Base-by-base conservation (phyloP, 352 stramenopile species). In the Phytophthora sojae region DNA sequence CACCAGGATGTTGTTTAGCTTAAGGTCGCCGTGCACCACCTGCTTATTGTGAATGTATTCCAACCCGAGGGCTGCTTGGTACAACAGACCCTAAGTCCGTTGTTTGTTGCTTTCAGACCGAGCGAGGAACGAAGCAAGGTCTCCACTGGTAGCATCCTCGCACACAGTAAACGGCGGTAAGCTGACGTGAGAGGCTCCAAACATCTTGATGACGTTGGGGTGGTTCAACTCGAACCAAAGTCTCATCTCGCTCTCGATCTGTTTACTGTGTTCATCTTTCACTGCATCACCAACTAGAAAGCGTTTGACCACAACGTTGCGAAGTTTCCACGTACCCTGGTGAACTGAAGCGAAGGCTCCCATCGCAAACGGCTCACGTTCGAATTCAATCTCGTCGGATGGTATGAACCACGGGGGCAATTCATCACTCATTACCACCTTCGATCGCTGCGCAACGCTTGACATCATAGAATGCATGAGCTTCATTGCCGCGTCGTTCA, bases 21-120 rank as follows among this genome's bases (percentile, higher is more conserved):
- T 95, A 21, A 97, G 74, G 52, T 96, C 88, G 6, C 86, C 80
- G 60, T 97, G 89, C 2, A 96, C 70, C 17, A 91, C 63, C 4
- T 56, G 9, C 60, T 64, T 53, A 49, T 61, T 25, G 35, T 58
- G 74, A 91, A 87, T 26, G 93, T 61, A 92, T 29, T 71, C 30
- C 2, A 97, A 61, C 9, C 84, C 87, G 19, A 78, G 65, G 0
- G 69, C 72, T 8, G 71, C 59, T 15, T 81, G 57, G 44, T 68
- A 70, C 47, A 85, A 25, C 32, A 80, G 29, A 4, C 69, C 37
- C 64, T 56, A 75, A 57, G 73, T 66, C 4, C 25, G 32, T 12
- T 55, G 53, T 9, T 64, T 54, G 61, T 75, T 63, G 19, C 26
- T 2, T 35, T 44, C 4, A 15, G 44, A 25, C 7, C 17, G 54